Conservation (phyloP, 1,284 basidiomycete species). For the Malassezia arunalokei region DNA sequence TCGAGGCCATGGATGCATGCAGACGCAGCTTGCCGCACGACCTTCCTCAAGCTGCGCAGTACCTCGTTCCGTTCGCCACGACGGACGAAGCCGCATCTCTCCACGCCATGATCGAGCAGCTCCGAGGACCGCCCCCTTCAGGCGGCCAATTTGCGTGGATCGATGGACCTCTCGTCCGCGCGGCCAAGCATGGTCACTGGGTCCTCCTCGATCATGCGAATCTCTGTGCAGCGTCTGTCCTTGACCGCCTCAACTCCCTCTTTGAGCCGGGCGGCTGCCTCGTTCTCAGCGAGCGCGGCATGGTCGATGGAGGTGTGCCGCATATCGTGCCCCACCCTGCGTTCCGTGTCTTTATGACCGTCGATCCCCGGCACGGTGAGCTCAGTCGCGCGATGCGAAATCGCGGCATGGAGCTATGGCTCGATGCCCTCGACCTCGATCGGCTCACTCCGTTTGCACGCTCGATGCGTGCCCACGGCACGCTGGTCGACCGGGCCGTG, state of each 20-base stretch:
- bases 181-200: constrained; percentile 80
- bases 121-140: background rate
- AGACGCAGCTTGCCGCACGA: background rate
- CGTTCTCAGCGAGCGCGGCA: constrained; percentile 77
- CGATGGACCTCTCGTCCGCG: constrained; percentile 81
- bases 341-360: constrained; percentile 87
- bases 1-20: background rate
- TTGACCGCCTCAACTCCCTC: constrained; percentile 91
- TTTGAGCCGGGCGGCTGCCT: constrained; percentile 76
- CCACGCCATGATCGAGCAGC: background rate
- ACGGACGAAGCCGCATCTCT: background rate
- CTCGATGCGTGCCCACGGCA: background rate
- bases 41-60: background rate
- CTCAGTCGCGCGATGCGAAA: constrained; percentile 97
- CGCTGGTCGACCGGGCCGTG: constrained; percentile 4
- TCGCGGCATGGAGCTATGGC: constrained; percentile 72
- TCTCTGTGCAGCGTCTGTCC: constrained; percentile 82
- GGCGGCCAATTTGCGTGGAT: constrained; percentile 78
- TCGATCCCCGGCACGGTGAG: constrained; percentile 82
- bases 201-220: constrained; percentile 86
- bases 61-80: background rate
- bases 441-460: constrained; percentile 7
- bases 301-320: constrained; percentile 66
- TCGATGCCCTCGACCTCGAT: constrained; percentile 12
- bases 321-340: constrained; percentile 68